Evolutionary conservation across 257 asterid genomes (phyloP).

Genomic region (Solanum peruvianum): DNA sequence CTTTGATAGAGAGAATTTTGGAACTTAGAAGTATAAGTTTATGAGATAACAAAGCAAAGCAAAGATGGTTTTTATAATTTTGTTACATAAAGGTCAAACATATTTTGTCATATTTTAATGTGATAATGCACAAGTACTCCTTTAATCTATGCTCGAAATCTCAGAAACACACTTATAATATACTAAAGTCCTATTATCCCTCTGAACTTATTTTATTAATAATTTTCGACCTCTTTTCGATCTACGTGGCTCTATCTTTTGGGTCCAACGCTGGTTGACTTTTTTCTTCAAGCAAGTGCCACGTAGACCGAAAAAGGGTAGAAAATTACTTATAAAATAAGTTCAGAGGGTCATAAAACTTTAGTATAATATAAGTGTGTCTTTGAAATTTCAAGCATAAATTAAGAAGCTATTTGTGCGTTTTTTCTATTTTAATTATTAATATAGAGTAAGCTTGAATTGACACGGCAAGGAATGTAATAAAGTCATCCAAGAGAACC

Average conservation of each 20-base stretch:
- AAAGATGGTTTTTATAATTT: not conserved
- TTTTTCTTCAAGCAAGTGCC: too few relatives aligned
- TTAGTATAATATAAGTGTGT: rapidly evolving
- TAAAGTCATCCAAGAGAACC: not conserved
- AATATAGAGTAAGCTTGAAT: not conserved
- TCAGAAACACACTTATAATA: too few relatives aligned
- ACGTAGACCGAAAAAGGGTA: rapidly evolving
- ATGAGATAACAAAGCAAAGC: not conserved
- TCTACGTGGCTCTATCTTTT: too few relatives aligned
- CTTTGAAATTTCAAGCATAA: rapidly evolving
- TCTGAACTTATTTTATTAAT: too few relatives aligned
- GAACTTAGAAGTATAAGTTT: not conserved
- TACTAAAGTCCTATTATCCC: too few relatives aligned
- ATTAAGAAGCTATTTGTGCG: rapidly evolving
- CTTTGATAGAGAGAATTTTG: not conserved
- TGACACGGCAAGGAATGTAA: not conserved
- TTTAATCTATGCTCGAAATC: rapidly evolving
- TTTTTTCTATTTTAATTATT: not conserved
- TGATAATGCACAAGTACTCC: too few relatives aligned
- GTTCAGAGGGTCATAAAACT: rapidly evolving
- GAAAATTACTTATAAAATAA: too few relatives aligned
- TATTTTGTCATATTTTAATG: not conserved
- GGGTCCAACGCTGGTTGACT: too few relatives aligned
- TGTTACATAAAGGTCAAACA: conserved; percentile 5
- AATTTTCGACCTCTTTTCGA: too few relatives aligned